These are phyloP conservation scores for Erodium maritimum DNA, from an alignment of 345 rosid species.

Conservation along the genomic window DNA sequence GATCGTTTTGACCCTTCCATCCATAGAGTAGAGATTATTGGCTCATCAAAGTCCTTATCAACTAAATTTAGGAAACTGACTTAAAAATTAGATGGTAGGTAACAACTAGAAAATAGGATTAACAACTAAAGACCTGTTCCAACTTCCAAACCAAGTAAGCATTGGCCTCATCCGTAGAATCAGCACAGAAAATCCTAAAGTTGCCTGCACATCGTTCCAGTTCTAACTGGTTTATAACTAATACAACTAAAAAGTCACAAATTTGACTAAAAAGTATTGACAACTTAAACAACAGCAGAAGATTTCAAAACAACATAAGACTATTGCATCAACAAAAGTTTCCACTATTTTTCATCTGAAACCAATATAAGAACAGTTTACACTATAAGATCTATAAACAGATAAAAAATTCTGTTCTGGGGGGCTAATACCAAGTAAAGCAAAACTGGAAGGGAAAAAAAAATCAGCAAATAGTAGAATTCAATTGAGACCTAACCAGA, in stretches of 20 bases:
- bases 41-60: background rate
- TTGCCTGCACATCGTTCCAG: background rate
- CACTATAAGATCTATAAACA: constrained; percentile 8
- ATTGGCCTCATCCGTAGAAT: background rate
- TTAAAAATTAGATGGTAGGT: too few relatives aligned
- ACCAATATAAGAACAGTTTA: background rate
- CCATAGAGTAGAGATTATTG: background rate
- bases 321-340: background rate
- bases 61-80: background rate
- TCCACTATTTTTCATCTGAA: background rate
- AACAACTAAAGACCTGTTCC: background rate
- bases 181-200: background rate
- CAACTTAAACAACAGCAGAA: background rate
- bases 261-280: too few relatives aligned
- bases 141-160: background rate
- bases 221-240: background rate
- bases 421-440: background rate
- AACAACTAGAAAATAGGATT: too few relatives aligned
- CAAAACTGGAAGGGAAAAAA: background rate
- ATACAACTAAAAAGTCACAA: background rate
- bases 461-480: background rate
- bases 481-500: constrained; percentile 8
- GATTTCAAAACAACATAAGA: background rate
- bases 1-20: too few relatives aligned
- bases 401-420: background rate